Conservation (phyloP, 208 protist species). For the Trypanosoma platydactyli region DNA sequence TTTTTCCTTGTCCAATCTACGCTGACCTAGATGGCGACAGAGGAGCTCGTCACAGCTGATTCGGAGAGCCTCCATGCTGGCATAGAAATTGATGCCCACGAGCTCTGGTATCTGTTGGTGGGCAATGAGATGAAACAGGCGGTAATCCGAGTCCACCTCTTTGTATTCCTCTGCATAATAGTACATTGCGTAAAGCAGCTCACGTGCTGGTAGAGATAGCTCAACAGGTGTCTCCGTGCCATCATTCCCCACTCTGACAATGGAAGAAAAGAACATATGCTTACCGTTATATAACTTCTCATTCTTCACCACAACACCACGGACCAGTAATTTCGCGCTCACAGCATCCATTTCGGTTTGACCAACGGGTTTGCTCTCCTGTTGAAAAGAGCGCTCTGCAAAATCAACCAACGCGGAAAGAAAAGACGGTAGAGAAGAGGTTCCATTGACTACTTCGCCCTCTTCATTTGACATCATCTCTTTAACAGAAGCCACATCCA, state of each 20-base stretch:
- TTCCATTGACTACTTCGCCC: neutral
- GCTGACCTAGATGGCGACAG: constrained; percentile 5
- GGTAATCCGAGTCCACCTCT: constrained; percentile 74
- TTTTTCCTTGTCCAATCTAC: neutral
- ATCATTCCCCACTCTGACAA: constrained; percentile 22
- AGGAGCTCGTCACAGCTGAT: constrained; percentile 34
- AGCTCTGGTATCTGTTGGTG: constrained; percentile 85
- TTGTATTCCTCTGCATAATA: constrained; percentile 86
- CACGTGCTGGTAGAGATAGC: constrained; percentile 38
- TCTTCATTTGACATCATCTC: neutral
- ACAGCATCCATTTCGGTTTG: neutral
- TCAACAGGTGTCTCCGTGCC: constrained; percentile 22
- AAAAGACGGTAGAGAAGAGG: constrained; percentile 32
- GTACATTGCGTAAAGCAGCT: constrained; percentile 76
- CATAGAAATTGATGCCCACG: constrained; percentile 87
- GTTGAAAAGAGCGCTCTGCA: constrained; percentile 14
- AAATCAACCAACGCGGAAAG: constrained; percentile 58
- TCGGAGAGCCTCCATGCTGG: constrained; percentile 63
- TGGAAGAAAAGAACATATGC: constrained; percentile 60
- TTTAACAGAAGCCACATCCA: neutral
- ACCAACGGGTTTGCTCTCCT: neutral
- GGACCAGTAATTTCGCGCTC: constrained; percentile 15
- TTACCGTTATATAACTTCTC: constrained; percentile 36
- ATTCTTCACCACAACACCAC: constrained; percentile 19
- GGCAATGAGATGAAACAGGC: constrained; percentile 82